Percentiles rank a stretch among this genome's conserved stretches.
Conservation (phyloP, 2,329 filamentous ascomycete genomes). For the Hymenoscyphus fraxineus region DNA sequence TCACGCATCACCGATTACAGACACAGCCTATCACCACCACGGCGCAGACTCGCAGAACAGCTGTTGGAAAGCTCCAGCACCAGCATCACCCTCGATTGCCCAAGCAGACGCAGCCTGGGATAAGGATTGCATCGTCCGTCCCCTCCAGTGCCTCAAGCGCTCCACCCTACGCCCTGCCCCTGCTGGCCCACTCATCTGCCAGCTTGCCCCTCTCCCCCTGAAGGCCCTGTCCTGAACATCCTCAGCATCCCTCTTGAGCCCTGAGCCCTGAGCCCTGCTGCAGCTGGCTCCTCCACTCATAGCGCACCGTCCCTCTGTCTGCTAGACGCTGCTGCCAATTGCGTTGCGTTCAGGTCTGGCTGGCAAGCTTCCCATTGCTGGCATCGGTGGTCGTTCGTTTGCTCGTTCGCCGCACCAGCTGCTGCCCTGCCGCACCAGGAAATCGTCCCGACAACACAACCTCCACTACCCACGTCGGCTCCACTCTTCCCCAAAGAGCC, state of each 20-base stretch:
- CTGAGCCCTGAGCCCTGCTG: not conserved
- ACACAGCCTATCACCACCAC: too few relatives aligned
- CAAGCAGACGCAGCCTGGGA: not conserved
- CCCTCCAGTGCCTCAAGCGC: not conserved
- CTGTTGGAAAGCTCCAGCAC: not conserved
- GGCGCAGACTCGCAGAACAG: too few relatives aligned
- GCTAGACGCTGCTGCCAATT: slow-evolving; percentile 1
- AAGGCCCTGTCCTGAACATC: not conserved
- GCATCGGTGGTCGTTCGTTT: not conserved
- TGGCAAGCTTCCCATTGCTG: not conserved
- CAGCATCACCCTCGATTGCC: not conserved
- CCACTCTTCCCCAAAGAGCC: slow-evolving; percentile 7
- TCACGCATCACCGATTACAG: not conserved
- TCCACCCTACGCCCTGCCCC: not conserved
- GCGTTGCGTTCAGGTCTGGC: not conserved
- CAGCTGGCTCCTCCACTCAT: not conserved
- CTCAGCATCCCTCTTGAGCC: not conserved
- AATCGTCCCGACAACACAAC: slow-evolving; percentile 30
- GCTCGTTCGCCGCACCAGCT: slow-evolving; percentile 1
- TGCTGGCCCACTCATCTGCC: not conserved
- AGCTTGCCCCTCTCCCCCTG: too few relatives aligned
- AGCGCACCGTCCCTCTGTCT: not conserved
- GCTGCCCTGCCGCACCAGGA: slow-evolving; percentile 2
- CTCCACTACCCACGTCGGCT: slow-evolving; percentile 3
- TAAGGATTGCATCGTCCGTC: not conserved